Percentiles rank a stretch among this genome's conserved stretches.
Conservation (phyloP, 2,329 filamentous ascomycete species). For the Neopestalotiopsis rosae region DNA sequence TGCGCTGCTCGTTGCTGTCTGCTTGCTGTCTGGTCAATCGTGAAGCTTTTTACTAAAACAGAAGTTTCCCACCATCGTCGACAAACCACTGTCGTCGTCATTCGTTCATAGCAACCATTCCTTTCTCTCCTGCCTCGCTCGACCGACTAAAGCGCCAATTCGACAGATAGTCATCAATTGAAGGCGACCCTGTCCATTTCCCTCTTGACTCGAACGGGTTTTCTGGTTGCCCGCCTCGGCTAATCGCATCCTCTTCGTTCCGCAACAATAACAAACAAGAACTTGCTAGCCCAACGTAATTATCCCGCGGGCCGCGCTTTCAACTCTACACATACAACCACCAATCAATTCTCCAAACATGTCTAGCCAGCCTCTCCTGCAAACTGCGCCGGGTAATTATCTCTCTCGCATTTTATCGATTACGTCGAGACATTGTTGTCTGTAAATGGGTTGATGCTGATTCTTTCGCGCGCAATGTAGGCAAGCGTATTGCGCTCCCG, state of each 20-base stretch:
- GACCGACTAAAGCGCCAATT: not conserved
- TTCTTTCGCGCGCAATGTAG: slow-evolving; percentile 49
- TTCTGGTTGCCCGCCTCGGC: not conserved
- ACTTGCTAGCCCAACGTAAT: slow-evolving; percentile 10
- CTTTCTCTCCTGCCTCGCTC: not conserved
- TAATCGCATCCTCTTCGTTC: not conserved
- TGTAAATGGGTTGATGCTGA: not conserved
- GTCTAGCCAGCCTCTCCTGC: slow-evolving; percentile 96
- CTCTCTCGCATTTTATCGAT: slow-evolving; percentile 14
- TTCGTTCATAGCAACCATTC: not conserved
- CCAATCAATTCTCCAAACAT: slow-evolving; percentile 57
- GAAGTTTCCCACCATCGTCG: slow-evolving; percentile 1
- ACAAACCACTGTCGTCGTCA: not conserved
- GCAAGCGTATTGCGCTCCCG: slow-evolving; percentile 97
- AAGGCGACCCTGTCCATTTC: not conserved
- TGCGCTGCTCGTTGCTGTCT: not conserved
- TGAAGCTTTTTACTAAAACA: slow-evolving; percentile 16
- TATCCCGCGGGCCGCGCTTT: not conserved
- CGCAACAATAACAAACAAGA: not conserved
- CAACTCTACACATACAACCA: not conserved
- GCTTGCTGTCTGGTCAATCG: not conserved
- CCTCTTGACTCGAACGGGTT: not conserved
- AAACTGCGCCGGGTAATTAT: slow-evolving; percentile 80
- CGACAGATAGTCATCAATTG: not conserved
- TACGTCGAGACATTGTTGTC: not conserved